Base-by-base conservation (phyloP, 352 stramenopile species). In the Phytopythium mirpurense region DNA sequence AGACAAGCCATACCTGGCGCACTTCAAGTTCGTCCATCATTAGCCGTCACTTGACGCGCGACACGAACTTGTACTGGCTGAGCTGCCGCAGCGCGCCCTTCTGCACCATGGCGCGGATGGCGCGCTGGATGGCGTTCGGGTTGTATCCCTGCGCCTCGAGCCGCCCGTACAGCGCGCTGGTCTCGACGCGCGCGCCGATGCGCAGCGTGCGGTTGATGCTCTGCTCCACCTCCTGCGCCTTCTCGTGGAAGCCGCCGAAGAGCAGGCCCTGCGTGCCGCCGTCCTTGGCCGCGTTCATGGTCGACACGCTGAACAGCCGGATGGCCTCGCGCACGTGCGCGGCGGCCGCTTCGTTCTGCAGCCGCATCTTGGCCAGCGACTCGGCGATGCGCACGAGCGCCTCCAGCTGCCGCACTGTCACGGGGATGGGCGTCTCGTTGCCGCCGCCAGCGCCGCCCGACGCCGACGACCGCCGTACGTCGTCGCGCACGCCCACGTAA, bases 361-460 rank as follows among this genome's bases (percentile, higher is more conserved):
- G 70, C 24, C 96, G 85, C 93, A 99, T 98, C 79, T 99, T 99
- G 24, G 97, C 97, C 21, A 99, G 73, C 43, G 90, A 94, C 77
- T 99, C 97, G 1, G 89, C 90, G 43, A 99, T 95, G 35, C 97
- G 94, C 48, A 99, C 95, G 6, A 99, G 75, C 46, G 97, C 97
- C 72, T 99, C 97, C 0, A 99, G 84, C 72, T 99, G 97, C 42
- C 97, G 88, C 21, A 99, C 97, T 10, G 97, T 99, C 62, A 99
- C 98, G 10, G 97, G 97, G 56, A 99, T 94, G 23, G 83, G 82
- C 15, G 80, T 80, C 67, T 88, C 86, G n/a, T 42, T 32, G 19
- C 19, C 19, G 47, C 23, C 47, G 11, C 32, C 47, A n/a, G 21
- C 47, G 16, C 42, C 42, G 12, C 69, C 68, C 15, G 66, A 59